Evolutionary conservation across 2,329 filamentous ascomycete genomes (phyloP).

Genomic region (Rasamsonia emersonii): DNA sequence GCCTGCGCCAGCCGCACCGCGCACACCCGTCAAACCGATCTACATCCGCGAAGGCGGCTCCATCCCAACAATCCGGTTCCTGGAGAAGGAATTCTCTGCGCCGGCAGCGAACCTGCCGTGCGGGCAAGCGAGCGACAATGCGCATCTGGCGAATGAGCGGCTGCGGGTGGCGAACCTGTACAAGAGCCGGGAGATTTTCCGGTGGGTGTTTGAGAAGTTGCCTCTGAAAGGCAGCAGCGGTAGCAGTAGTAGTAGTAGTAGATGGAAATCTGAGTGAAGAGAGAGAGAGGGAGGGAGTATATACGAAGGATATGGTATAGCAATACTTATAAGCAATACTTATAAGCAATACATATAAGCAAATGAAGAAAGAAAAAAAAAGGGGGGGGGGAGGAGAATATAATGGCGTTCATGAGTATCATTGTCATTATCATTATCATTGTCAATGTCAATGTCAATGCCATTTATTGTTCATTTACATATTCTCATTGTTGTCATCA

Average conservation of each 20-base stretch:
- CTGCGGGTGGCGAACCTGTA: constrained; percentile 77
- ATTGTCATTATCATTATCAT: no score
- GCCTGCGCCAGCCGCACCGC: neutral
- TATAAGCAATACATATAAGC: neutral
- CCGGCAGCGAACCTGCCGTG: constrained; percentile 89
- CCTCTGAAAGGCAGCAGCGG: constrained; percentile 29
- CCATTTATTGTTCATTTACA: no score
- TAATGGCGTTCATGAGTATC: no score
- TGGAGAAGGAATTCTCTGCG: constrained; percentile 88
- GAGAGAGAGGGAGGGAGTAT: neutral
- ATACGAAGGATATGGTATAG: neutral
- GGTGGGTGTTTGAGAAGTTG: constrained; percentile 68
- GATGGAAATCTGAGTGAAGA: constrained; percentile 2
- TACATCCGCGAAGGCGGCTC: constrained; percentile 95
- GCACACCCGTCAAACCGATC: constrained; percentile 46
- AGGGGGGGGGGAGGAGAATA: no score
- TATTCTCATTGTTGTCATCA: no score
- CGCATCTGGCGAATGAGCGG: constrained; percentile 93
- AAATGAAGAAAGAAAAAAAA: neutral
- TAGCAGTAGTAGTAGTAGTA: no score
- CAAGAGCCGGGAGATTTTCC: constrained; percentile 88
- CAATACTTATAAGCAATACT: neutral
- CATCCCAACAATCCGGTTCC: constrained; percentile 85
- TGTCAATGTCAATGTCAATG: no score
- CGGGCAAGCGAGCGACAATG: constrained; percentile 86